Evolutionary conservation across 805 yeast genomes (phyloP).

Genomic region (Blastobotrys peoriensis): DNA sequence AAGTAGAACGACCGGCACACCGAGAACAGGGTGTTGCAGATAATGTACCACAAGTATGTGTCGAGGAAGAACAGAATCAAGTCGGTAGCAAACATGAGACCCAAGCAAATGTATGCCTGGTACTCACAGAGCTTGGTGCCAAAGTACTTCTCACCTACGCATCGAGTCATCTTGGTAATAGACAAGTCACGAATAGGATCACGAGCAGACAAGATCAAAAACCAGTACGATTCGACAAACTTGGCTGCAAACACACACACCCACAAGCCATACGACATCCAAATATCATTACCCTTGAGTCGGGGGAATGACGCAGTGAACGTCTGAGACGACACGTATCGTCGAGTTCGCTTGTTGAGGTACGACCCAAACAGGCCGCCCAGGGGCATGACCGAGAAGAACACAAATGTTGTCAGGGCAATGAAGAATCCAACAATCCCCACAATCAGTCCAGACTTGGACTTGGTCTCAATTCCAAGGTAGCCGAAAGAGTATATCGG

Average conservation of each 20-base stretch:
- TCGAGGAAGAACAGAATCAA: slow-evolving; percentile 94
- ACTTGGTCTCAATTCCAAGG: slow-evolving; percentile 31
- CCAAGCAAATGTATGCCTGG: slow-evolving; percentile 85
- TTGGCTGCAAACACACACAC: slow-evolving; percentile 82
- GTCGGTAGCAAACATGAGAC: slow-evolving; percentile 89
- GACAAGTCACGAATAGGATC: slow-evolving; percentile 93
- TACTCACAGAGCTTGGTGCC: slow-evolving; percentile 67
- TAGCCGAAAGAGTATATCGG: slow-evolving; percentile 44
- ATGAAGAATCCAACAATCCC: slow-evolving; percentile 82
- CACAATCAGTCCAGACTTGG: slow-evolving; percentile 49
- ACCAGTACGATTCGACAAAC: slow-evolving; percentile 84
- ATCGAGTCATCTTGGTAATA: slow-evolving; percentile 72
- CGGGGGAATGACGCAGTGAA: slow-evolving; percentile 77
- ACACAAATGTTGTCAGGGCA: slow-evolving; percentile 76
- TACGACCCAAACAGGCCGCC: slow-evolving; percentile 91
- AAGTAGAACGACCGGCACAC: slow-evolving; percentile 97
- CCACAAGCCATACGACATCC: slow-evolving; percentile 95
- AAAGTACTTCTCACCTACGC: slow-evolving; percentile 93
- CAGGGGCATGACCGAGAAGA: slow-evolving; percentile 90
- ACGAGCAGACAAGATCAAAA: slow-evolving; percentile 79
- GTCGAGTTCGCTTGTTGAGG: slow-evolving; percentile 74
- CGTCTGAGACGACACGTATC: slow-evolving; percentile 86
- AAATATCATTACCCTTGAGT: slow-evolving; percentile 83
- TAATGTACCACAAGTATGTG: slow-evolving; percentile 98
- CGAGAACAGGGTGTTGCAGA: slow-evolving; percentile 90